These are phyloP conservation scores for Aspergillus sergii DNA, from an alignment of 2,329 filamentous ascomycete species.

Conservation along the genomic window DNA sequence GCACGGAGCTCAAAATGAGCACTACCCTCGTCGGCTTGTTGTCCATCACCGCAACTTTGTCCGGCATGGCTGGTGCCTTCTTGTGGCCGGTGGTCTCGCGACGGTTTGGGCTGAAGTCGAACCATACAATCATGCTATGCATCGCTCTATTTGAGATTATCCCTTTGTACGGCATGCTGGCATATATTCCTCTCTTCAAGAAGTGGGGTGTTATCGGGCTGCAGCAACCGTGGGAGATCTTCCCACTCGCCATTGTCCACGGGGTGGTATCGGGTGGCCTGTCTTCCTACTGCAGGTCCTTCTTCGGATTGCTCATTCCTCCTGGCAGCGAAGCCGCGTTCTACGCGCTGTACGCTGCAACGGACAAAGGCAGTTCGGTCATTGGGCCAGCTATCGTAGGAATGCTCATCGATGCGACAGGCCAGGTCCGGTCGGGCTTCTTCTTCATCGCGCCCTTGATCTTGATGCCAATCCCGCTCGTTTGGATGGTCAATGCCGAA, in stretches of 20 bases:
- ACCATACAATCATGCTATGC: constrained; percentile 85
- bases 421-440: constrained; percentile 78
- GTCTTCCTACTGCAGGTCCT: constrained; percentile 80
- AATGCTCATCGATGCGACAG: constrained; percentile 76
- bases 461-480: constrained; percentile 75
- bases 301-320: constrained; percentile 87
- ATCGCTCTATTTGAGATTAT: constrained; percentile 88
- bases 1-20: constrained; percentile 82
- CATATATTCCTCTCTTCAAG: constrained; percentile 76
- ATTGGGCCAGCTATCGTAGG: constrained; percentile 91
- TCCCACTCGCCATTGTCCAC: constrained; percentile 80
- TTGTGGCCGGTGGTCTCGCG: constrained; percentile 78
- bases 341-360: constrained; percentile 91
- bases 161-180: constrained; percentile 81
- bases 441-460: constrained; percentile 86
- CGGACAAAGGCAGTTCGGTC: constrained; percentile 87
- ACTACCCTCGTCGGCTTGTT: constrained; percentile 81
- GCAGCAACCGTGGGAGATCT: constrained; percentile 92
- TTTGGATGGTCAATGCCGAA: constrained; percentile 66
- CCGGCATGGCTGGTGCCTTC: constrained; percentile 81
- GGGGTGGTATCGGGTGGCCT: constrained; percentile 85
- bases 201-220: constrained; percentile 75
- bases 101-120: constrained; percentile 66
- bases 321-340: constrained; percentile 89
- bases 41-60: constrained; percentile 81